Conservation (phyloP, 225 moss, liverwort and hornwort genomes). For the Rhytidiadelphus loreus region DNA sequence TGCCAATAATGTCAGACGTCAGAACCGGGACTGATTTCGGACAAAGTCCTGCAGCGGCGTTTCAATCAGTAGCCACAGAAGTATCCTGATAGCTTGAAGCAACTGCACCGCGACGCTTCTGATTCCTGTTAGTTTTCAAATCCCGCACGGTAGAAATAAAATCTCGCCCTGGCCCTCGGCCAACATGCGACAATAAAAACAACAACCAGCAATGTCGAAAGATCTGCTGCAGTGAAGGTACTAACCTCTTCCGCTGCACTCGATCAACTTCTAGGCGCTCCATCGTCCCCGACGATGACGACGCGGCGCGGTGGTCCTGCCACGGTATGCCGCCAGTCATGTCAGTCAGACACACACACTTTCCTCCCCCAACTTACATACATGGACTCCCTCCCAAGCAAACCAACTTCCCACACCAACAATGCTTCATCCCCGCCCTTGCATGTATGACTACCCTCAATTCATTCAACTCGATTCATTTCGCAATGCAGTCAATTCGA, state of each 20-base stretch:
- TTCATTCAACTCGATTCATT: not conserved
- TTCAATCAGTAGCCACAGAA: not conserved
- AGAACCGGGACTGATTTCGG: not conserved
- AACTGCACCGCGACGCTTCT: not conserved
- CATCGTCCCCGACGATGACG: not conserved
- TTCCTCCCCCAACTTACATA: not conserved
- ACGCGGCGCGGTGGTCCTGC: not conserved
- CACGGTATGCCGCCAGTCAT: conserved; percentile 5
- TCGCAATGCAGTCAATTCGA: conserved; percentile 3
- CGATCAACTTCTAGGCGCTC: conserved; percentile 12
- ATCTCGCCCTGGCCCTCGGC: not conserved
- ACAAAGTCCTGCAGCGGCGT: not conserved
- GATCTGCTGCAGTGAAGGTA: conserved; percentile 6
- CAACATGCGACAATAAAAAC: not conserved
- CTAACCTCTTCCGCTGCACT: conserved; percentile 2
- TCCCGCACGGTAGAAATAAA: not conserved
- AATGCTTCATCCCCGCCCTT: not conserved
- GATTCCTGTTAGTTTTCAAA: not conserved
- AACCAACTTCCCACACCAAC: not conserved
- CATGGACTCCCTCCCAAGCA: not conserved
- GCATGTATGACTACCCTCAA: not conserved
- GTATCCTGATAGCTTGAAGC: not conserved
- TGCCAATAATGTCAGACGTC: conserved; percentile 7
- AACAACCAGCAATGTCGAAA: conserved; percentile 3
- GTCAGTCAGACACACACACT: not conserved